phyloP scores from a whole-genome alignment of 2,329 filamentous ascomycete genomes.

The Penicillium sp. region DNA sequence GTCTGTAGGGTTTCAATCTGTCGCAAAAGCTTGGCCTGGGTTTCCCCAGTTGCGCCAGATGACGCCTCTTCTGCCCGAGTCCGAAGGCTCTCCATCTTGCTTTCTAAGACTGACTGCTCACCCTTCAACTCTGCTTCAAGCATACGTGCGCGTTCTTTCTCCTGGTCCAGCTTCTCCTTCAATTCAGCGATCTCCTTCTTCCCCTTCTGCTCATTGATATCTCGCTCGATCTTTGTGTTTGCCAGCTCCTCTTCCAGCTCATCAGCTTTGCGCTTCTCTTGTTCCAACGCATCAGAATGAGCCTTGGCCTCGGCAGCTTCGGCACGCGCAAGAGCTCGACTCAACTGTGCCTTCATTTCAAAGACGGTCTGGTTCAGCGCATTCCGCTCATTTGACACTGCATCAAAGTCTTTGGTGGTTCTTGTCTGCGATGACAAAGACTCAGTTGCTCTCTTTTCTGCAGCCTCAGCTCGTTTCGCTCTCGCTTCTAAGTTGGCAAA shows the following conservation, averaged over 20 bases:
- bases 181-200: slow-evolving; percentile 69
- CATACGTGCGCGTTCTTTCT: slow-evolving; percentile 67
- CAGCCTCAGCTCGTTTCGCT: slow-evolving; percentile 60
- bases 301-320: slow-evolving; percentile 67
- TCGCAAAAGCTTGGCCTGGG: slow-evolving; percentile 83
- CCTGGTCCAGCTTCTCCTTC: slow-evolving; percentile 70
- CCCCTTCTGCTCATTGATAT: slow-evolving; percentile 69
- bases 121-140: slow-evolving; percentile 75
- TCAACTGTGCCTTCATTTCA: slow-evolving; percentile 69
- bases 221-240: slow-evolving; percentile 71
- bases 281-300: slow-evolving; percentile 66
- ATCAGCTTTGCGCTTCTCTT: slow-evolving; percentile 58
- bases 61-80: slow-evolving; percentile 85
- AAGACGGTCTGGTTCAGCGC: slow-evolving; percentile 65
- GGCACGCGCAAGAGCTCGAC: slow-evolving; percentile 65
- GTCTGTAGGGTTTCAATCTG: slow-evolving; percentile 95
- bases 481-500: slow-evolving; percentile 52
- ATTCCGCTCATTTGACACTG: slow-evolving; percentile 62
- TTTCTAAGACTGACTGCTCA: slow-evolving; percentile 77
- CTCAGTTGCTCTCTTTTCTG: slow-evolving; percentile 58
- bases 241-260: slow-evolving; percentile 66
- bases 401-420: slow-evolving; percentile 59
- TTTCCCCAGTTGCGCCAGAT: slow-evolving; percentile 76
- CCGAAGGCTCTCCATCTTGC: slow-evolving; percentile 85
- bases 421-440: slow-evolving; percentile 54